Evolutionary conservation across 2,329 filamentous ascomycete species (phyloP).

Genomic region (Microdochium nivale): DNA sequence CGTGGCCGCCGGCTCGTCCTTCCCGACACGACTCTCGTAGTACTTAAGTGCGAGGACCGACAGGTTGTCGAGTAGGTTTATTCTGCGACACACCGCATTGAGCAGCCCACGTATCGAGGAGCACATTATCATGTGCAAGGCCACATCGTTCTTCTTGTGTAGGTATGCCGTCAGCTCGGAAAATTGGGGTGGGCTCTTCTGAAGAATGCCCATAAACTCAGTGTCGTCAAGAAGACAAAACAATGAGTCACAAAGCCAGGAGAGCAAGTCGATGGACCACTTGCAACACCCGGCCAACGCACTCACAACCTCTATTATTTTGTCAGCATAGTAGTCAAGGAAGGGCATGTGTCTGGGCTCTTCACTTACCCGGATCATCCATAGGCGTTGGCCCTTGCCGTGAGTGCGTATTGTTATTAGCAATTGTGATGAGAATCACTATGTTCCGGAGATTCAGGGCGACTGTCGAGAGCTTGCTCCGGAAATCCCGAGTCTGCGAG

Average conservation of each 20-base stretch:
- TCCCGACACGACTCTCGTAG: constrained; percentile 33
- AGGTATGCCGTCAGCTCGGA: constrained; percentile 42
- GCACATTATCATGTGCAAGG: constrained; percentile 58
- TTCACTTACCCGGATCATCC: constrained; percentile 50
- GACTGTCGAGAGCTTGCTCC: constrained; percentile 67
- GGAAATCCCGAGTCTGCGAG: constrained; percentile 50
- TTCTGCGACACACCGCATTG: constrained; percentile 56
- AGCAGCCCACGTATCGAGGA: constrained; percentile 68
- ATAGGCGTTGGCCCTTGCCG: constrained; percentile 50
- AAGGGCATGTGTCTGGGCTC: neutral
- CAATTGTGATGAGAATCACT: constrained; percentile 55
- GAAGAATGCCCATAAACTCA: constrained; percentile 41
- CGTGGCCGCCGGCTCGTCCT: constrained; percentile 30
- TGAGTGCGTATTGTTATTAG: constrained; percentile 45
- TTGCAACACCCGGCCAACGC: constrained; percentile 65
- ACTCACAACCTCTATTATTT: constrained; percentile 55
- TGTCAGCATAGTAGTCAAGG: constrained; percentile 4
- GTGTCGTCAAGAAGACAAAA: constrained; percentile 45
- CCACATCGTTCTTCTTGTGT: constrained; percentile 44
- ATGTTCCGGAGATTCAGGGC: constrained; percentile 68
- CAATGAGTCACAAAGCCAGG: constrained; percentile 52
- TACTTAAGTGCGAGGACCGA: constrained; percentile 40
- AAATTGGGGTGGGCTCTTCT: constrained; percentile 30
- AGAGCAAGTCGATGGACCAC: constrained; percentile 68
- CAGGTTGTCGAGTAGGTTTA: constrained; percentile 46